phyloP scores from a whole-genome alignment of 306 rosid species.

The Dryas alaskensis region DNA sequence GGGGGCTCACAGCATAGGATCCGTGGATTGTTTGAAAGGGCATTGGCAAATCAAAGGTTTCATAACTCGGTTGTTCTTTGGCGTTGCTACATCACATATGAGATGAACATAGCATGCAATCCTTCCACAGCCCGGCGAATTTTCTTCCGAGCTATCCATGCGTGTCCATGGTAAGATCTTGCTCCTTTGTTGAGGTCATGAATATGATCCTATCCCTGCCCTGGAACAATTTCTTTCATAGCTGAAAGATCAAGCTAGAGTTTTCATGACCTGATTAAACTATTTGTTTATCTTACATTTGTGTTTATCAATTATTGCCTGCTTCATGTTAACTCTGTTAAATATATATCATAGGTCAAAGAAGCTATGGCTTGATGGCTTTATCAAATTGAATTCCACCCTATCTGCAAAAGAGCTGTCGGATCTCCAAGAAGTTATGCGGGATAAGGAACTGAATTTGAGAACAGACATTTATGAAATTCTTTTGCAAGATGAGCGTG shows the following conservation, averaged over 20 bases:
- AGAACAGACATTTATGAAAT: constrained; percentile 93
- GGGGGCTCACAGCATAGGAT: constrained; percentile 74
- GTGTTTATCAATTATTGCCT: not conserved
- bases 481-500: constrained; percentile 67
- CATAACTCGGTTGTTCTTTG: constrained; percentile 76
- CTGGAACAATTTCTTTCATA: not conserved
- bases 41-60: constrained; percentile 53
- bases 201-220: not conserved
- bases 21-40: constrained; percentile 84
- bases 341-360: constrained; percentile 60
- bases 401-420: constrained; percentile 83
- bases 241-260: not conserved
- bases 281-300: not conserved
- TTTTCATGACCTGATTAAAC: not conserved
- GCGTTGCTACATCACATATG: constrained; percentile 81
- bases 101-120: constrained; percentile 51
- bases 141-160: constrained; percentile 94
- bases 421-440: constrained; percentile 97
- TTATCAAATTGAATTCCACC: constrained; percentile 58
- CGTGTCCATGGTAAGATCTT: constrained; percentile 86
- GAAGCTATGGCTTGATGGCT: constrained; percentile 90
- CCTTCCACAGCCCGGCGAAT: constrained; percentile 72
- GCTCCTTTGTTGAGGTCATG: not conserved
- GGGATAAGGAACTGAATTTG: constrained; percentile 88
- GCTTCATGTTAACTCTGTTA: not conserved